Evolutionary conservation across 2,329 filamentous ascomycete species (phyloP), one percentile per base, ranked within the genome.

Genomic region (Cordyceps tenuipes): DNA sequence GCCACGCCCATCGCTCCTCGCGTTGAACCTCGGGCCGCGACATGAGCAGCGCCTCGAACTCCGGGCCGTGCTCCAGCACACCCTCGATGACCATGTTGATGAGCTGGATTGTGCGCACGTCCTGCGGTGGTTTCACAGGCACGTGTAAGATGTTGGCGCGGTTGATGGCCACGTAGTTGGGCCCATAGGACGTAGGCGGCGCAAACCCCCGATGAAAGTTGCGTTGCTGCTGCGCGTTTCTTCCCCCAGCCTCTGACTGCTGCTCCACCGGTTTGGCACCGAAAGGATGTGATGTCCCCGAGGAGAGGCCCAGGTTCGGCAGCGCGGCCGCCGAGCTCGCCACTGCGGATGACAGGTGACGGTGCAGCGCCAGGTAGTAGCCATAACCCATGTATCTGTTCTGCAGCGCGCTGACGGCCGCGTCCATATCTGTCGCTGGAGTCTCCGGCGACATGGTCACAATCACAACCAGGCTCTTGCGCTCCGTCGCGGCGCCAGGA

Each of bases 31-130:
- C 85, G 0, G 89, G 84, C 19, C 90, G 81, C 54, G 87, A 88
- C 94, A 97, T 97, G 7, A 99, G 80, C 2, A 96, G 78, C 5
- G 92, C 91, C 73, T 99, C 94, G 62, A 96, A 95, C 68, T 94
- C 90, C 0, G 90, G 85, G 0, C 92, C 91, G 65, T 94, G 85
- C 23, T 85, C 83, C 9, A 97, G 76, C 0, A 97, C 78, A 3
- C 82, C 82, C 68, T 97, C 93, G 39, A 96, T 81, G 0, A 91
- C 89, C 70, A 88, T 92, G 75, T 97, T 93, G 62, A 97, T 95
- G 49, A 95, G 80, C 61, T 86, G 86, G 0, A 97, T 77, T 63
- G 88, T 88, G 64, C 85, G 87, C 54, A 96, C 82, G 66, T 97
- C 89, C 6, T 82, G 80, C 1, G 93, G 93, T 7, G 88, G 80